Base-by-base conservation (phyloP, 805 yeast species). In the Candida broadrunensis region DNA sequence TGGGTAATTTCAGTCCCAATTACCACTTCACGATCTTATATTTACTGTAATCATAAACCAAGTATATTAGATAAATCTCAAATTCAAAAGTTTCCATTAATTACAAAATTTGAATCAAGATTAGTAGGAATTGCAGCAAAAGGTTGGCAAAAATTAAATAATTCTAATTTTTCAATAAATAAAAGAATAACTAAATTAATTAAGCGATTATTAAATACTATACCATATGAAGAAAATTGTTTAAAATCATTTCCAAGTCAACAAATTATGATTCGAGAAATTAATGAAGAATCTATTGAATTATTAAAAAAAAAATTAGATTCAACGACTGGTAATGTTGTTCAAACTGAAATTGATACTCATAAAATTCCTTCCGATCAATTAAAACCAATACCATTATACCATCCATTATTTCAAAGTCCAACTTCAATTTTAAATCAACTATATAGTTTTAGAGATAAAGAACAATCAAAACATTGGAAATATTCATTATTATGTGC, bases 191-290 rank as follows among this genome's bases (percentile, higher is more conserved):
- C 85, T 2, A 37, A 55, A 2, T 67, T 68, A 46, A 75, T 83
- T 13, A 72, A 77, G 33, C 60, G 58, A 40, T 68, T 84, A 30
- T 59, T 89, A 49, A 75, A 77, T 38, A 70, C 78, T 17, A 78
- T 86, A 5, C 88, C 91, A 2, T 90, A 91, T 78, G 81, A 83
- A 48, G 98, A 90, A 55, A 76, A 78, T 52, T 77, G 88, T 35
- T 67, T 90, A 44, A 71, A 80, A 45, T 77, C 91, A 2, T 77
- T 91, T 18, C 97, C 98, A 1, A 80, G 89, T 2, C 74, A 77
- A 42, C 61, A 66, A 27, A 67, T 82, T 26, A 73, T 86, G 61
- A 61, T 80, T 26, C 63, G 87, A 31, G 75, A 70, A 46, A 59
- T 73, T 39, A 66, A 64, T 40, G 56, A 57, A 33, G 63, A 58